A percentile compares a stretch with the other conserved stretches of the same genome.
Evolutionary conservation across 495 filamentous ascomycete species (phyloP).

Genomic region (Collariella sp.): DNA sequence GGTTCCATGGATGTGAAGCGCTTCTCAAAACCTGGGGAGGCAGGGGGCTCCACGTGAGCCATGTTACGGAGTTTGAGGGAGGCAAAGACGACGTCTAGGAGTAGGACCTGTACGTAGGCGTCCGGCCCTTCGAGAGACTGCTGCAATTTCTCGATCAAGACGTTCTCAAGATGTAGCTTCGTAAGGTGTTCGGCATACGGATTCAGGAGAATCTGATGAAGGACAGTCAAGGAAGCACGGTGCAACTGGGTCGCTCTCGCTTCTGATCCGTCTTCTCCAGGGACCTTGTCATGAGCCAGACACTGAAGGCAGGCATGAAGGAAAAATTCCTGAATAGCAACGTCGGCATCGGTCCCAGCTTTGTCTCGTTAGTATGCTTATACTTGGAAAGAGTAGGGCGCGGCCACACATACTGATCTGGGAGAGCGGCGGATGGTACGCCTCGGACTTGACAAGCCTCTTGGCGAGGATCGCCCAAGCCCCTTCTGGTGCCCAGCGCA

Average conservation of each 20-base stretch:
- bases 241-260: slow-evolving; percentile 51
- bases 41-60: slow-evolving; percentile 34
- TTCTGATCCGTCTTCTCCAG: slow-evolving; percentile 26
- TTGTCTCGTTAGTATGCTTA: slow-evolving; percentile 14
- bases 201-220: slow-evolving; percentile 67
- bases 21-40: slow-evolving; percentile 38
- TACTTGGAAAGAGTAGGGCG: neutral
- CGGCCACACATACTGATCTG: slow-evolving; percentile 36
- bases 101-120: slow-evolving; percentile 59
- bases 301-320: slow-evolving; percentile 50
- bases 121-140: slow-evolving; percentile 53
- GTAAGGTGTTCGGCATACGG: slow-evolving; percentile 57
- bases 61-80: slow-evolving; percentile 58
- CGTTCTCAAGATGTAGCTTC: slow-evolving; percentile 60
- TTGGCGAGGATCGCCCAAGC: slow-evolving; percentile 54
- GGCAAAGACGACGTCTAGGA: slow-evolving; percentile 67
- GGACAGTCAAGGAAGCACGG: slow-evolving; percentile 57
- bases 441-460: slow-evolving; percentile 33
- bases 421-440: slow-evolving; percentile 27
- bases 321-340: slow-evolving; percentile 54
- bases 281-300: slow-evolving; percentile 41
- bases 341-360: slow-evolving; percentile 41
- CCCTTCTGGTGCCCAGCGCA: slow-evolving; percentile 52
- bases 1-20: slow-evolving; percentile 27
- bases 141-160: slow-evolving; percentile 61